Evolutionary conservation across 2,329 filamentous ascomycete genomes (phyloP), one percentile per base, ranked within the genome.

Genomic region (Thermomyces lanuginosus): DNA sequence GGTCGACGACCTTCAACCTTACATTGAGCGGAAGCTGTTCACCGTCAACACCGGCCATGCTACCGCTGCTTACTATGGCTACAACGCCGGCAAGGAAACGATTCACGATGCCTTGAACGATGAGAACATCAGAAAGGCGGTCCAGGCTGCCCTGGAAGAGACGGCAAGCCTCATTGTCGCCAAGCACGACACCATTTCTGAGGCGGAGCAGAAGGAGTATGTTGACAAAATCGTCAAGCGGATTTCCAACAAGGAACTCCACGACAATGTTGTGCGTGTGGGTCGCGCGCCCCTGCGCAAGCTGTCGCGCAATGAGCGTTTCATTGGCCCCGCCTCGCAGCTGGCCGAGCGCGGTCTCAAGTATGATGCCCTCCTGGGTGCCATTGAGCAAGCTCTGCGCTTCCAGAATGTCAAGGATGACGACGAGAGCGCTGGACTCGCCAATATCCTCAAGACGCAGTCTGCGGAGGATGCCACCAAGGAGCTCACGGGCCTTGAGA

Each of bases 1-100:
- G 72, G 89, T 95, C 33, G 73, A 82, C 38, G 68, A 95, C 59
- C 72, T 98, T 16, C 69, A 75, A 49, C 89, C 89, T 31, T 98
- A 86, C 63, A 95, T 98, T 46, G 89, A 98, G 72, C 84, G 89
- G 56, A 98, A 98, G 70, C 75, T 98, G 38, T 98, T 84, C 67
- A 98, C 89, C 12, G 86, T 98, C 68, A 98, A 98, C 70, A 98
- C 89, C 12, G 79, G 83, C 30, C 89, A 98, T 52, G 89, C 89
- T 33, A 92, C 86, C 5, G 84, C 84, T 11, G 86, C 89, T 33
- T 95, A 95, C 69, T 84, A 89, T 56, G 86, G 84, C 29, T 79
- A 92, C 67, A 69, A 83, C 60, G 69, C 74, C 39, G 74, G 79
- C 48, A 86, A 91, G 66, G 66, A 70, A 47, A 91, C 78, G 34